Base-by-base conservation (phyloP, 1,284 basidiomycete genomes). In the Ganoderma boninense region DNA sequence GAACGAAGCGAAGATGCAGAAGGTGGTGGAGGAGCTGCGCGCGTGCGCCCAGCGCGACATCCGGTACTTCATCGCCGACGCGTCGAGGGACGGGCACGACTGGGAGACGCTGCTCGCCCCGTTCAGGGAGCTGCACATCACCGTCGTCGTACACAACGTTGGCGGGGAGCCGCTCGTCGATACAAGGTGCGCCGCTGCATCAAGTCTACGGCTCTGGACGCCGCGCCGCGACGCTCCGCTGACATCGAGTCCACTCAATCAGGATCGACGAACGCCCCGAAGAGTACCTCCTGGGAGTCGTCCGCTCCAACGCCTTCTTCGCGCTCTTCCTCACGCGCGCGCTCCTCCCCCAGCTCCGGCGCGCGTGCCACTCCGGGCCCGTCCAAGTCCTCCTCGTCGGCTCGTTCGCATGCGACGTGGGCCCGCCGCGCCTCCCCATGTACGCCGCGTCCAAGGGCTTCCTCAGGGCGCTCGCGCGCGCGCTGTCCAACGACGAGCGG, bases 101-200 rank as follows among this genome's bases (percentile, higher is more conserved):
- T 79, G 77, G 40, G 73, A 54, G 43, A 66, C 62, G 29, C 68
- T 78, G 42, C 57, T 77, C 38, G 73, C 69, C 62, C 73, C 74
- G 11, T 78, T 74, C 68, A 70, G 73, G 56, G 72, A 74, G 26
- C 66, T 80, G 40, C 75, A 80, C 69, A 74, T 80, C 64, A 80
- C 79, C 10, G 64, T 79, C n/a, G 74, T 80, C 35, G 62, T 80
- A 13, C 74, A 80, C 69, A 80, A 80, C 65, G 79, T 79, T 29
- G 78, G 79, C 7, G 75, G 76, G 13, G 46, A 49, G n/a, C 8
- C 8, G 1, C 20, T 23, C n/a, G 23, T 23, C 6, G 20, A n/a
- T 4, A n/a, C 20, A 0, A 49, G 46, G 46, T 49, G n/a, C n/a
- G n/a, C n/a, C n/a, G 46, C 13, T 43, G 38, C 6, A 10, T 32